Evolutionary conservation across 1,284 basidiomycete genomes (phyloP).

Genomic region (Porodaedalea pini): DNA sequence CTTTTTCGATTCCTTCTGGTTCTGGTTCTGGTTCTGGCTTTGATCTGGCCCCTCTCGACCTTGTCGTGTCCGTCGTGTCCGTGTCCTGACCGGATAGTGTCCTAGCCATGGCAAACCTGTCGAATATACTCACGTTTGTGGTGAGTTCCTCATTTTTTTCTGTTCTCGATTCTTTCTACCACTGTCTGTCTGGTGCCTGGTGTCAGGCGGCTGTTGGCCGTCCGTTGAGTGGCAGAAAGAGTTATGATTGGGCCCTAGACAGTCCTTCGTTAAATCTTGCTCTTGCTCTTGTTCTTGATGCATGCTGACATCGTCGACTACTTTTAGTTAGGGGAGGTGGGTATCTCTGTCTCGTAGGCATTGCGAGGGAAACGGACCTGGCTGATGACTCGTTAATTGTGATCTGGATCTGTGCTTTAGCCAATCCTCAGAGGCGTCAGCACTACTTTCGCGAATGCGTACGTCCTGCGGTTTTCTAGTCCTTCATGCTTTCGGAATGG

Average conservation of each 20-base stretch:
- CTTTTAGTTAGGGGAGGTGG: constrained; percentile 11
- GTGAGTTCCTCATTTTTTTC: neutral
- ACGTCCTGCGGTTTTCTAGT: neutral
- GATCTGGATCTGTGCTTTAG: constrained; percentile 5
- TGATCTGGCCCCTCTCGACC: neutral
- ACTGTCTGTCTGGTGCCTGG: no score
- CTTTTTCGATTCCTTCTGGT: neutral
- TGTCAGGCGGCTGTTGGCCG: no score
- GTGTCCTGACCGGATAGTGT: constrained; percentile 1
- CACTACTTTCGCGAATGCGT: constrained; percentile 18
- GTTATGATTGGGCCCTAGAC: no score
- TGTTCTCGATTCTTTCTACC: neutral
- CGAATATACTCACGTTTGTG: constrained; percentile 15
- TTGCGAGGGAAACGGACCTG: neutral
- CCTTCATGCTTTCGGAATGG: neutral
- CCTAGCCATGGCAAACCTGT: constrained; percentile 14
- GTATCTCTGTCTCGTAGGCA: neutral
- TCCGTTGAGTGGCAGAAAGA: no score
- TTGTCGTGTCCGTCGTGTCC: neutral
- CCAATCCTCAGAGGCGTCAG: constrained; percentile 16
- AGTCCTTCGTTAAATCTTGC: no score
- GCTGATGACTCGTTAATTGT: neutral
- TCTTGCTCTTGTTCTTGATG: no score
- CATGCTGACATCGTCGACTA: neutral
- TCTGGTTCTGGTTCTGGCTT: neutral